Evolutionary conservation across 176 grass and related monocot genomes (phyloP), one percentile per base, ranked within the genome.

Genomic region (Carex parvula): DNA sequence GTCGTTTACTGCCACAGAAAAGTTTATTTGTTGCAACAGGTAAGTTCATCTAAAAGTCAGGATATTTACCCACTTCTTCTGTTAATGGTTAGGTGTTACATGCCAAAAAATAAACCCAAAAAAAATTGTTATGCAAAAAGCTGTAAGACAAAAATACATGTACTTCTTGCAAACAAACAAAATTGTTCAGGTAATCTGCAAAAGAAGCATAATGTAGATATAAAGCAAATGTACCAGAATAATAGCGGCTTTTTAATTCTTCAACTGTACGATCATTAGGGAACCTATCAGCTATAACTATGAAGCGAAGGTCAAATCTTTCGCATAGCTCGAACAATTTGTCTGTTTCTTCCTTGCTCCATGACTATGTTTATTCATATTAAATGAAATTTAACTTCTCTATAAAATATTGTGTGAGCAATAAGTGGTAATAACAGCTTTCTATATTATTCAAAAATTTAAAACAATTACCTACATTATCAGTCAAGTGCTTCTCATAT

Each of bases 321-420:
- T 94, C 86, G 56, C 95, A 93, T 76, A 98, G 79, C 62, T 98
- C 92, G 87, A 98, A 93, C 26, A 98, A 84, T 69, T 93, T 81
- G 52, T 98, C 91, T 68, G 95, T 98, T 95, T 98, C 95, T 88
- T 98, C 91, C 78, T 69, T 98, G 82, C 78, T 95, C 92, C 95
- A 98, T 82, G 73, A 83, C 95, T 95, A 87, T 53, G 26, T 53
- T 60, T 17, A 90, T 79, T 30, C 30, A 87, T 46, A 86, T 69
- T 53, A 85, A 72, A 84, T 44, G 29, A 64, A 81, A 61, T 88
- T 86, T 83, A 83, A 87, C 53, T 56, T 55, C 32, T 77, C 3
- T 29, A 52, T 52, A 82, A 6, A 66, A 65, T n/a, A 77, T 52
- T 54, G 1, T 65, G 12, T 7, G 24, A 53, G 67, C 20, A 67